Evolutionary conservation across 2,329 filamentous ascomycete species (phyloP).

Genomic region (Cryphonectria carpinicola): DNA sequence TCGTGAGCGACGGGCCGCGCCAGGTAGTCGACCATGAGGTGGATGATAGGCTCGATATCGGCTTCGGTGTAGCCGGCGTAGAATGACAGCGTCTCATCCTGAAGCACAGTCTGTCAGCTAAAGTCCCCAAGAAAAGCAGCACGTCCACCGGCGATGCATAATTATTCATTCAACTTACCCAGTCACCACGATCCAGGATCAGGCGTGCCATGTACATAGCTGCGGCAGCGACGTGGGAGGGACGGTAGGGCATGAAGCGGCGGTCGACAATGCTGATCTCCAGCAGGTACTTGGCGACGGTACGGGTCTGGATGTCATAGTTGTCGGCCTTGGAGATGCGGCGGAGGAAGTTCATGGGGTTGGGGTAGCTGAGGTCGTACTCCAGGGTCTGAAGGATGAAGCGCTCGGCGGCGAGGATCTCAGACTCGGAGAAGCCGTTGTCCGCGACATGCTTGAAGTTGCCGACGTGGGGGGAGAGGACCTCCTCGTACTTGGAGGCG

Average conservation of each 20-base stretch:
- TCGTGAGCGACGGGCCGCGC: constrained; percentile 88
- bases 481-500: constrained; percentile 98
- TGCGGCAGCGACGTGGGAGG: constrained; percentile 87
- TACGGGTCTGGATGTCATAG: constrained; percentile 97
- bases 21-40: constrained; percentile 96
- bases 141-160: background rate
- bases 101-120: constrained; percentile 48
- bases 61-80: constrained; percentile 94
- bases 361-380: constrained; percentile 97
- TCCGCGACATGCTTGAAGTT: constrained; percentile 98
- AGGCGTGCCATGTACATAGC: constrained; percentile 94
- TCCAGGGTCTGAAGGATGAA: constrained; percentile 89
- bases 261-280: constrained; percentile 97
- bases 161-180: constrained; percentile 65
- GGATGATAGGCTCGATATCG: constrained; percentile 89
- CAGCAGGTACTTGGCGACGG: constrained; percentile 95
- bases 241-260: constrained; percentile 86
- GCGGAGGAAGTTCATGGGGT: constrained; percentile 99
- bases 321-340: constrained; percentile 99
- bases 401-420: constrained; percentile 96
- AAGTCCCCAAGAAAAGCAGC: background rate
- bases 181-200: constrained; percentile 87
- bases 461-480: constrained; percentile 92
- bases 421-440: constrained; percentile 91
- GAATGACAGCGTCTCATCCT: constrained; percentile 79